Evolutionary conservation across 768 basidiomycete genomes (phyloP), one percentile per base, ranked within the genome.

Genomic region (Amylocystis lapponica): DNA sequence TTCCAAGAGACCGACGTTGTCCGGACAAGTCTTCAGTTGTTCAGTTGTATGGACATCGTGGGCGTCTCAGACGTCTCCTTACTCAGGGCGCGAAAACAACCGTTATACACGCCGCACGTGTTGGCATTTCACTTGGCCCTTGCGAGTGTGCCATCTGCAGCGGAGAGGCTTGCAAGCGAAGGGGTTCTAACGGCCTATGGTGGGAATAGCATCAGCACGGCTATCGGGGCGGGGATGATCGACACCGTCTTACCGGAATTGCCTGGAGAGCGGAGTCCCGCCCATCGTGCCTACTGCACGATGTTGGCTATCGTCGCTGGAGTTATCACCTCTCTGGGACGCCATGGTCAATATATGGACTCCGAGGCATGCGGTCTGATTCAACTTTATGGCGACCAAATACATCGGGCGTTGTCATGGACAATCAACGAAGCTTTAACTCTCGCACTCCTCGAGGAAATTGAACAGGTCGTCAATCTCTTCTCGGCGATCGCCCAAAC

Each of bases 41-140:
- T 85, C 52, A 74, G 72, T 22, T 74, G 76, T 43, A 75, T 77
- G 23, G 84, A 91, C 52, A 65, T 92, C 4, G 74, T 75, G 25
- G 87, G 87, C 12, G 58, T 82, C 12, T 79, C 83, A 11, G 82
- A 88, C 50, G 60, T 86, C 1, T 67, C 78, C 2, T 64, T 83
- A 10, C 72, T 87, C 14, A 68, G 83, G 17, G 56, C 74, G 1
- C 76, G 78, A 34, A 82, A 81, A 42, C 71, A 78, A 56, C 76
- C 86, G 11, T 63, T 86, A 21, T 90, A 90, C 55, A 72, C 84
- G 0, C 79, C 85, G 0, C 84, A 88, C 53, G 68, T 95, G 44
- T 76, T 96, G 41, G 68, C 83, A 23, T 88, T 96, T 67, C 91
- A 95, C 56, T 84, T 92, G 70, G 78, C 87, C 1, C 65, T 96